Percentiles rank a stretch among this genome's conserved stretches.
Conservation (phyloP, 306 rosid genomes). For the Aeschynomene evenia region DNA sequence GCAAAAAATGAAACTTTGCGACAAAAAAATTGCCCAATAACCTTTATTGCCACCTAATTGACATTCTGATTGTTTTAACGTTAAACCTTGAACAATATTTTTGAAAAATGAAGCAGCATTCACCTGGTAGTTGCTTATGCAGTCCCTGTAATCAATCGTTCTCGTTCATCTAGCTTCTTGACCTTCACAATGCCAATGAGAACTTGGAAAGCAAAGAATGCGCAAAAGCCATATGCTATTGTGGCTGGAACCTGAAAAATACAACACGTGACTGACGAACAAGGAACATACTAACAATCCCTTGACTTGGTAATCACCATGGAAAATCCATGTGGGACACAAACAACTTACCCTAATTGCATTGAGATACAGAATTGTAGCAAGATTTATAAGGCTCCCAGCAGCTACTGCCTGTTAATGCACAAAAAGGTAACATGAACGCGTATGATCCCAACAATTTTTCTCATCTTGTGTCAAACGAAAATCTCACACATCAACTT, state of each 20-base stretch:
- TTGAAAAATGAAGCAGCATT: conserved; percentile 19
- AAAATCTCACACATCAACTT: conserved; percentile 1
- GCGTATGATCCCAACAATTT: conserved; percentile 23
- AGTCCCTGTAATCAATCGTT: conserved; percentile 83
- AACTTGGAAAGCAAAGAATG: conserved; percentile 84
- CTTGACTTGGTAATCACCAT: conserved; percentile 13
- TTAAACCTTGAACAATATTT: not conserved
- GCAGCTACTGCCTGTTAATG: conserved; percentile 82
- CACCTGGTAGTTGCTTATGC: conserved; percentile 67
- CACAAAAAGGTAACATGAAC: conserved; percentile 30
- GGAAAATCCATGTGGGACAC: not conserved
- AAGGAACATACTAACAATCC: conserved; percentile 13
- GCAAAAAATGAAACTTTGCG: not conserved
- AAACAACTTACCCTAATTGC: conserved; percentile 67
- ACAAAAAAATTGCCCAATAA: not conserved
- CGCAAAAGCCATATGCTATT: conserved; percentile 64
- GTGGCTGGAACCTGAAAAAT: conserved; percentile 78
- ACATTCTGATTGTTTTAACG: conserved; percentile 21
- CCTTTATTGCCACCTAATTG: conserved; percentile 9
- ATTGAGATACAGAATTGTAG: conserved; percentile 76
- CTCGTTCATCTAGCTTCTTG: conserved; percentile 83
- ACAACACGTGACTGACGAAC: conserved; percentile 21
- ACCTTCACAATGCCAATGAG: conserved; percentile 86
- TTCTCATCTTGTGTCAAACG: not conserved
- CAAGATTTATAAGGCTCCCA: conserved; percentile 96